Evolutionary conservation across 768 basidiomycete species (phyloP).

Genomic region (Mrakia hoshinonis): DNA sequence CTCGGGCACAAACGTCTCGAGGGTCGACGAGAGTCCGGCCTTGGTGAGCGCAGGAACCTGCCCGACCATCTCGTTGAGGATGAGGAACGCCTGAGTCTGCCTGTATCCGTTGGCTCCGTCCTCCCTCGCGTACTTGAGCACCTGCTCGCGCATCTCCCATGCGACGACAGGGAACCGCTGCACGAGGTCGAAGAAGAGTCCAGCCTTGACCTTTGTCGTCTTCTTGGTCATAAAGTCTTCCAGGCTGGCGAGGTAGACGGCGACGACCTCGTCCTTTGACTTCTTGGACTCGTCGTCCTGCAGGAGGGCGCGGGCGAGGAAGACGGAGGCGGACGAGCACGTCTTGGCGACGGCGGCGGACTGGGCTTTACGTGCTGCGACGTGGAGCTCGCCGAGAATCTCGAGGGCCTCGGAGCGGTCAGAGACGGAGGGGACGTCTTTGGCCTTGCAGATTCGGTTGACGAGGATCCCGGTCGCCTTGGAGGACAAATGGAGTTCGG

Average conservation of each 20-base stretch:
- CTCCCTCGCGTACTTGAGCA: conserved; percentile 50
- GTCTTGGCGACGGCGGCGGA: conserved; percentile 56
- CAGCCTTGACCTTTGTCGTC: conserved; percentile 60
- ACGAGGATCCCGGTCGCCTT: conserved; percentile 75
- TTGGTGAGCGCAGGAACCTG: conserved; percentile 47
- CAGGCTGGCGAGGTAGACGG: conserved; percentile 59
- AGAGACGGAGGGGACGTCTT: conserved; percentile 50
- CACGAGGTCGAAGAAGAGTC: conserved; percentile 71
- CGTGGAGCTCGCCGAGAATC: conserved; percentile 58
- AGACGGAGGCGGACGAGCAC: conserved; percentile 62
- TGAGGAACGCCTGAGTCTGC: conserved; percentile 61
- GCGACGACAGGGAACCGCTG: conserved; percentile 56
- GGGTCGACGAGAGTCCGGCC: conserved; percentile 42
- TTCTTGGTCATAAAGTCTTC: conserved; percentile 72
- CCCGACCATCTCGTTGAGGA: conserved; percentile 58
- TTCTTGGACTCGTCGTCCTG: conserved; percentile 35
- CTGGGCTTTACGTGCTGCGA: conserved; percentile 58
- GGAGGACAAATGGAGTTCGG: conserved; percentile 80
- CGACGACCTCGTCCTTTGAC: conserved; percentile 42
- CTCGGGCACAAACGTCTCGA: conserved; percentile 48
- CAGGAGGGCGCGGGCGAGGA: conserved; percentile 53
- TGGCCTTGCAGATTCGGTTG: conserved; percentile 62
- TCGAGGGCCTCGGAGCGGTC: conserved; percentile 46
- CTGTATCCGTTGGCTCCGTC: conserved; percentile 68
- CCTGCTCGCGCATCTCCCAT: conserved; percentile 56